A percentile compares a stretch with the other conserved stretches of the same genome.
These are phyloP conservation scores for Saccharum spontaneum DNA, from an alignment of 176 grass and related monocot genomes.

Conservation along the genomic window DNA sequence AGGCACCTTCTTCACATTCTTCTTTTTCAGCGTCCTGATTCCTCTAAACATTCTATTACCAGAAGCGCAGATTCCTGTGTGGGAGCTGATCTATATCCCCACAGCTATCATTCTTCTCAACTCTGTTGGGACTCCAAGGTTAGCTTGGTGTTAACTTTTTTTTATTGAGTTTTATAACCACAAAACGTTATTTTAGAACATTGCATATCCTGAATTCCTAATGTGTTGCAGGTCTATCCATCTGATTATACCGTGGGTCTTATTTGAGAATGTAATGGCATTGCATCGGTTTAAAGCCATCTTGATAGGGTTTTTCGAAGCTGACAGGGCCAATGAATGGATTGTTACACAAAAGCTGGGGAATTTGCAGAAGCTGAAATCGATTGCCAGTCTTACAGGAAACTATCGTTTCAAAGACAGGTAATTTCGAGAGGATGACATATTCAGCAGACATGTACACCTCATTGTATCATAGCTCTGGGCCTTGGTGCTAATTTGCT, in stretches of 20 bases:
- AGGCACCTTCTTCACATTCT: conserved; percentile 57
- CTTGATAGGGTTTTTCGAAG: conserved; percentile 59
- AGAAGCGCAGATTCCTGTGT: conserved; percentile 46
- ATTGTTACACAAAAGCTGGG: conserved; percentile 78
- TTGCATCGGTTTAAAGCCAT: conserved; percentile 69
- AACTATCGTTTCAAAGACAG: conserved; percentile 35
- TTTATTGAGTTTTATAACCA: neutral
- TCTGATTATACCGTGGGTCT: conserved; percentile 53
- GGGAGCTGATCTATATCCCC: conserved; percentile 57
- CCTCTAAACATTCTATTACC: conserved; percentile 52
- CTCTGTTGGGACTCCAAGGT: conserved; percentile 68
- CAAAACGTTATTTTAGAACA: neutral
- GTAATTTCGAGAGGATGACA: conserved; percentile 26
- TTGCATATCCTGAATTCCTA: neutral
- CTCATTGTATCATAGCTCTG: neutral
- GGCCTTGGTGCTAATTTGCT: neutral
- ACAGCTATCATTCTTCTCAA: conserved; percentile 44
- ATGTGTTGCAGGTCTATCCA: conserved; percentile 45
- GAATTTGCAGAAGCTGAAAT: conserved; percentile 44
- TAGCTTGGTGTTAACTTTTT: neutral
- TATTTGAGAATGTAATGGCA: conserved; percentile 85
- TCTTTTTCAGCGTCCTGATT: conserved; percentile 61
- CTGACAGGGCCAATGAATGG: conserved; percentile 77
- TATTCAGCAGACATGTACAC: neutral
- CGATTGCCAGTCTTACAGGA: neutral